Conservation (phyloP, 164 flowering plant species). For the Macadamia tetraphylla region DNA sequence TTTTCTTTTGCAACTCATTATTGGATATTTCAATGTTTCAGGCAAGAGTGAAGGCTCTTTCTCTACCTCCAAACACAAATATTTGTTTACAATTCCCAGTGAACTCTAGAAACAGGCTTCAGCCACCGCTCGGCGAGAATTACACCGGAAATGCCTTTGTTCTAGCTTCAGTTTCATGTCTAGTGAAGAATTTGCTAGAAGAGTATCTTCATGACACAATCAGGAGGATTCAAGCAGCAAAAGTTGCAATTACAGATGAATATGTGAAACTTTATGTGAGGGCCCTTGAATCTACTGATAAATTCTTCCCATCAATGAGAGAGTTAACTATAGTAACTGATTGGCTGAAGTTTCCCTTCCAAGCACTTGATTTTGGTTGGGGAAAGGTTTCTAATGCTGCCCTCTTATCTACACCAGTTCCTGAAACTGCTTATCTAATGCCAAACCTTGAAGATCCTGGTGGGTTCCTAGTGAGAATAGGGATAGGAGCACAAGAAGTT, state of each 20-base stretch:
- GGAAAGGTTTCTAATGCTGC: constrained; percentile 15
- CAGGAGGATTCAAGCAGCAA: constrained; percentile 21
- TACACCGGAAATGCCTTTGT: constrained; percentile 29
- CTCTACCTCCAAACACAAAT: constrained; percentile 15
- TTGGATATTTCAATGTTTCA: constrained; percentile 6
- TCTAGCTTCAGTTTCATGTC: constrained; percentile 21
- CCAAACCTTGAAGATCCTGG: constrained; percentile 14
- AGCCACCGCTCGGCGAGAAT: constrained; percentile 17
- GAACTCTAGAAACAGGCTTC: constrained; percentile 15
- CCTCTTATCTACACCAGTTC: constrained; percentile 20
- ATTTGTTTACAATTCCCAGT: constrained; percentile 27
- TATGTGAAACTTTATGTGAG: constrained; percentile 14
- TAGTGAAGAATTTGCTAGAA: constrained; percentile 14
- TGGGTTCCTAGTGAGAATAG: constrained; percentile 18
- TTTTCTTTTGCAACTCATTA: too few relatives aligned
- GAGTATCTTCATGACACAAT: constrained; percentile 20
- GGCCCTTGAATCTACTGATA: constrained; percentile 23
- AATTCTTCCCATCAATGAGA: constrained; percentile 28
- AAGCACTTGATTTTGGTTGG: constrained; percentile 24
- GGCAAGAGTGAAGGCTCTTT: constrained; percentile 24
- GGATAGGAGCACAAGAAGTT: constrained; percentile 14
- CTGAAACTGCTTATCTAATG: constrained; percentile 24
- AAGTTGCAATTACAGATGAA: constrained; percentile 14
- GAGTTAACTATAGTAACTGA: constrained; percentile 22
- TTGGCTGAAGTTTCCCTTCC: constrained; percentile 22